Evolutionary conservation across 805 yeast genomes (phyloP).

Genomic region (Priceomyces carsonii): DNA sequence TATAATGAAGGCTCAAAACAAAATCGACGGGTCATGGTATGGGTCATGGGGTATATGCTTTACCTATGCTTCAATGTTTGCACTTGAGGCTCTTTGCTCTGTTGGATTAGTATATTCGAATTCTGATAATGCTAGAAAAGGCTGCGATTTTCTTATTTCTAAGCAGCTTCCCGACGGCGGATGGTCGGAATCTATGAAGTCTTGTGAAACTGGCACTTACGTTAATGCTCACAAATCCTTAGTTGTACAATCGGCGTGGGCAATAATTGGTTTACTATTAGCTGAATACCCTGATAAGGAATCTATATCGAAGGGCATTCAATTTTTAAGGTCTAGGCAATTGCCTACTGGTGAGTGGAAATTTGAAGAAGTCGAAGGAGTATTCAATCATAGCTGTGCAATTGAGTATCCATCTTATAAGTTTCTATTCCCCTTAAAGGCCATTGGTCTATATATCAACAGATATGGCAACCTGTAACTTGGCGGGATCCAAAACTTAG

Average conservation of each 20-base stretch:
- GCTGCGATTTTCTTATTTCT: constrained; percentile 79
- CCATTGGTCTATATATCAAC: constrained; percentile 68
- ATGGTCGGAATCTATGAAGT: constrained; percentile 95
- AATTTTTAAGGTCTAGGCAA: constrained; percentile 67
- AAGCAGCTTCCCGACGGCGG: constrained; percentile 91
- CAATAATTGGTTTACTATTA: constrained; percentile 72
- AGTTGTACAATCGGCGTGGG: constrained; percentile 94
- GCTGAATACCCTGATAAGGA: constrained; percentile 75
- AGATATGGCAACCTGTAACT: constrained; percentile 25
- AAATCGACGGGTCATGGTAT: constrained; percentile 90
- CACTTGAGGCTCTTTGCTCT: constrained; percentile 83
- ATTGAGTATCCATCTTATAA: constrained; percentile 95
- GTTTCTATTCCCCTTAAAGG: constrained; percentile 88
- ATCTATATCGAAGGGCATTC: constrained; percentile 64
- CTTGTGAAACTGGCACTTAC: constrained; percentile 79
- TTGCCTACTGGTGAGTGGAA: constrained; percentile 78
- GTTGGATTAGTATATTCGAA: constrained; percentile 65
- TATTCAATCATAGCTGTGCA: constrained; percentile 87
- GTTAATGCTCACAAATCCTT: constrained; percentile 64
- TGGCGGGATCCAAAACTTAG: too few relatives aligned
- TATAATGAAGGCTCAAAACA: constrained; percentile 64
- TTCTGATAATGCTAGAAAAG: constrained; percentile 61
- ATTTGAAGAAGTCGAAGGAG: constrained; percentile 88
- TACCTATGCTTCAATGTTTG: constrained; percentile 97
- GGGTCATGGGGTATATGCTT: constrained; percentile 98